phyloP scores from a whole-genome alignment of 176 grass and related monocot species.

The Oropetium thomaeum region DNA sequence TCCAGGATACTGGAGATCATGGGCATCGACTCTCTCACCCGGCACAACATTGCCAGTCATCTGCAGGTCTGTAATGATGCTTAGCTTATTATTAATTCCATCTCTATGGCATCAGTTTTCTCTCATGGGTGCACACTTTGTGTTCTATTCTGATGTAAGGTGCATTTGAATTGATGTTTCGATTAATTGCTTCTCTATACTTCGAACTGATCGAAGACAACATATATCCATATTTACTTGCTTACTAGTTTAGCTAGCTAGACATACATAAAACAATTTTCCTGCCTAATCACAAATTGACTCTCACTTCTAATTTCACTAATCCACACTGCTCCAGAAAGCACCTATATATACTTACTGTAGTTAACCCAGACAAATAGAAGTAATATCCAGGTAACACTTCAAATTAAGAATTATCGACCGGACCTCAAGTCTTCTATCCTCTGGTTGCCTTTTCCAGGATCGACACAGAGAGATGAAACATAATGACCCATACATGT shows the following conservation, averaged over 20 bases:
- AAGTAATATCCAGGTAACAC: background rate
- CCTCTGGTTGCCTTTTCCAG: no score
- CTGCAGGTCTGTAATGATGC: constrained; percentile 49
- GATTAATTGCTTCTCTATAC: no score
- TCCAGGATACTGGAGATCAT: constrained; percentile 97
- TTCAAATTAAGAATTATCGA: background rate
- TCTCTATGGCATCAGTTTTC: background rate
- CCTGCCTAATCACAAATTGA: background rate
- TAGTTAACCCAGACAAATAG: no score
- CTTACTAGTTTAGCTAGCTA: background rate
- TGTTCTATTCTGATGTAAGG: background rate
- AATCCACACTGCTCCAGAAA: background rate
- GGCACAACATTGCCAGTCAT: constrained; percentile 94
- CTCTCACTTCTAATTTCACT: background rate
- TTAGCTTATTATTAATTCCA: background rate
- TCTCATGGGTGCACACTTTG: background rate
- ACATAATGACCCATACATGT: no score
- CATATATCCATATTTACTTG: background rate
- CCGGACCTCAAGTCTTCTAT: background rate
- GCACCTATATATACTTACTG: background rate
- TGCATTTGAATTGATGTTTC: no score
- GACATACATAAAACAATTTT: background rate
- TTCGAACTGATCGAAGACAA: no score
- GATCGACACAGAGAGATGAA: no score
- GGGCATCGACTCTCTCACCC: constrained; percentile 81